These are phyloP conservation scores for Aspergillus steynii DNA, from an alignment of 495 filamentous ascomycete species.

Conservation along the genomic window DNA sequence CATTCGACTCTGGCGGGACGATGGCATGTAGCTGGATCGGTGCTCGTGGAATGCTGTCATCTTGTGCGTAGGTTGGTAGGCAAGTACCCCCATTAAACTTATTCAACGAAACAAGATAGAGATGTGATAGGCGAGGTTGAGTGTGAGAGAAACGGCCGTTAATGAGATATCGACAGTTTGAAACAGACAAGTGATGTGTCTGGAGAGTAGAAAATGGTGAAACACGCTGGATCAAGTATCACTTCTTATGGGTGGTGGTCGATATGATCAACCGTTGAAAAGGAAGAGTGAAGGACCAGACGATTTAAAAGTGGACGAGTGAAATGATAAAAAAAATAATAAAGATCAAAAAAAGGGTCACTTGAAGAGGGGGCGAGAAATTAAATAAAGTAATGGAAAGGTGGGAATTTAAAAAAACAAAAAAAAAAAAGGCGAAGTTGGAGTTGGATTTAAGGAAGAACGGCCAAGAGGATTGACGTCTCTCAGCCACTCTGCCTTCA, in stretches of 20 bases:
- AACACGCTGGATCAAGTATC: neutral
- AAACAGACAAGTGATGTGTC: too few relatives aligned
- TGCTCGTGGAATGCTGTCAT: conserved; percentile 22
- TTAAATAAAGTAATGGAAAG: neutral
- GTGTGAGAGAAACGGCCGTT: neutral
- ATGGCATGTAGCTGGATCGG: conserved; percentile 20
- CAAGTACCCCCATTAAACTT: neutral
- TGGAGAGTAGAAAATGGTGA: too few relatives aligned
- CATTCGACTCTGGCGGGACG: conserved; percentile 38
- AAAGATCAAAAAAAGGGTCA: neutral
- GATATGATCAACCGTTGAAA: neutral
- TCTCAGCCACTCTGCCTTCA: conserved; percentile 4
- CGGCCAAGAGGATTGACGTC: conserved; percentile 4
- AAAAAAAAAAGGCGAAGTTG: neutral
- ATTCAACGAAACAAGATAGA: neutral
- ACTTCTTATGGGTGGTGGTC: neutral
- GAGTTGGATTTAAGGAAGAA: neutral
- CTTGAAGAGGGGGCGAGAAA: neutral
- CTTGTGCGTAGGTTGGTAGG: conserved; percentile 5
- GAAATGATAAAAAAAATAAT: neutral
- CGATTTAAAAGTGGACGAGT: neutral
- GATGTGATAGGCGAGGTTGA: neutral
- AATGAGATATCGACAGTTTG: neutral
- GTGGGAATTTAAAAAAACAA: neutral
- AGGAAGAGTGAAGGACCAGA: neutral